Conservation (phyloP, 345 rosid species). For the Lagerstroemia speciosa region DNA sequence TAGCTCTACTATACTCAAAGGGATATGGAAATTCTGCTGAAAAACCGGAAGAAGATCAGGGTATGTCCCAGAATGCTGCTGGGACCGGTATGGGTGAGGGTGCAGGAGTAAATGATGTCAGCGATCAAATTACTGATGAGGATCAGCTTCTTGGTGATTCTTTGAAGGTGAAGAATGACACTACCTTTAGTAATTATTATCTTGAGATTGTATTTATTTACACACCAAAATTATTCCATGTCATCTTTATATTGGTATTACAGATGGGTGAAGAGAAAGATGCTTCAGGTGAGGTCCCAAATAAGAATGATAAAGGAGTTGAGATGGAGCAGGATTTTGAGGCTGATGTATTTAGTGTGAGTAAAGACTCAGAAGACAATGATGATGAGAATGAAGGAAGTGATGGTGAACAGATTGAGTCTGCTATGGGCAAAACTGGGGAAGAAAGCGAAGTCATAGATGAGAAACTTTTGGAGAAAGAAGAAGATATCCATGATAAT, state of each 20-base stretch:
- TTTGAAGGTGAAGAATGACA: conserved; percentile 40
- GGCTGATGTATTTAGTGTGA: conserved; percentile 61
- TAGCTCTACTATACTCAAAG: conserved; percentile 61
- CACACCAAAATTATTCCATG: no score
- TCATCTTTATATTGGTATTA: conserved; percentile 6
- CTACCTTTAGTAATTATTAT: background rate
- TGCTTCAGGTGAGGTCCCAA: conserved; percentile 39
- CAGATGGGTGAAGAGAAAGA: conserved; percentile 67
- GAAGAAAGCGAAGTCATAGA: conserved; percentile 56
- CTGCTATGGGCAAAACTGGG: conserved; percentile 71
- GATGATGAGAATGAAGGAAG: conserved; percentile 33
- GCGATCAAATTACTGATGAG: conserved; percentile 82
- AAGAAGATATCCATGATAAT: conserved; percentile 45
- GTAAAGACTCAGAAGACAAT: conserved; percentile 67
- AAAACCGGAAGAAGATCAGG: conserved; percentile 54
- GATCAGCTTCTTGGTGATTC: conserved; percentile 70
- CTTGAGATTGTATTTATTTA: background rate
- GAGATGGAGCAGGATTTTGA: conserved; percentile 82
- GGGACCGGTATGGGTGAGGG: conserved; percentile 98
- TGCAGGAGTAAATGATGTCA: conserved; percentile 67
- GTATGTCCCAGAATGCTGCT: conserved; percentile 41
- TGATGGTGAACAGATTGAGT: conserved; percentile 62
- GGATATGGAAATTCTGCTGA: conserved; percentile 62
- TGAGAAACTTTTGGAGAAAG: conserved; percentile 65
- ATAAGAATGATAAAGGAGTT: conserved; percentile 67